Base-by-base conservation (phyloP, 2,329 filamentous ascomycete genomes). In the Hypoxylon rubiginosum region DNA sequence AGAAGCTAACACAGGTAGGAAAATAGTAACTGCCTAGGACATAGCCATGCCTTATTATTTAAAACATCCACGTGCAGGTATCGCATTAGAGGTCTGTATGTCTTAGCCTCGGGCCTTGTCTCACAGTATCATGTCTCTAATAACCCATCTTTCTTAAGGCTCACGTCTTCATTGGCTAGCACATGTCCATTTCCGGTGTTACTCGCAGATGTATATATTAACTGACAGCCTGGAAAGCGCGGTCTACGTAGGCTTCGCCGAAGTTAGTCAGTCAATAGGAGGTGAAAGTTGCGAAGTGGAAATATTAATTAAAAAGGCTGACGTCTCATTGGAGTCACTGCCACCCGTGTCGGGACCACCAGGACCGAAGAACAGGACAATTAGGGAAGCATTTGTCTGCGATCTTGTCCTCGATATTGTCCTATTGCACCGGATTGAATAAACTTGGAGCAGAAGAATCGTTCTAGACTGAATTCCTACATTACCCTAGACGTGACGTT, bases 91-190 rank as follows among this genome's bases (percentile, higher is more conserved):
- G 4, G 5, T 28, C 32, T 41, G 32, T 53, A 53, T 39, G 50
- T 36, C 50, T 53, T 36, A 53, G 19, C 30, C 34, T 32, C 17
- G 39, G 15, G 15, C 15, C n/a, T 41, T 58, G 60, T 63, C 36
- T 21, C 48, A 58, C 60, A 15, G 30, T 30, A 19, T 17, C 8
- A 36, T 13, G 21, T 26, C 43, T 46, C 13, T 11, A 15, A 48
- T 28, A 24, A 28, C 45, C 21, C n/a, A 4, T 32, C 26, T 50
- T 26, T 51, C 28, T 43, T 36, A 34, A 32, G 36, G 30, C 34
- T 58, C 26, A 32, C 41, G 10, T 21, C 36, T n/a, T 46, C 32
- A 59, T 64, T 64, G 56, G 62, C 19, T 41, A 53, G 34, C 34
- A 13, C 36, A 26, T 28, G 34, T 36, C 50, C 17, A 41, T 36